Evolutionary conservation across 345 rosid genomes (phyloP).

Genomic region (Crucihimalaya himalaica): DNA sequence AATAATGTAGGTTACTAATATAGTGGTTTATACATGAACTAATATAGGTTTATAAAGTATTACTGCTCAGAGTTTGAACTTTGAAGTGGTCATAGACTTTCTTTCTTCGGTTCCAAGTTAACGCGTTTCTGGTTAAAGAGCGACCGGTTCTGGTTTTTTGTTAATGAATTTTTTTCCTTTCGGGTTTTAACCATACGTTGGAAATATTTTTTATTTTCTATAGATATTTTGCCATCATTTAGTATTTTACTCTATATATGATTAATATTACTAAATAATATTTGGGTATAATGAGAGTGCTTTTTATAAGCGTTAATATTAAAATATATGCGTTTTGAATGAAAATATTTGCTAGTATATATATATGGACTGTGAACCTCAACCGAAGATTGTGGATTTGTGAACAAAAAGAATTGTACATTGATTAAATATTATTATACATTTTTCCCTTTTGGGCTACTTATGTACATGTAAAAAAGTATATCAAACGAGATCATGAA

Average conservation of each 20-base stretch:
- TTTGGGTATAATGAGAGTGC: not conserved
- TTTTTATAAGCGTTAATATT: not conserved
- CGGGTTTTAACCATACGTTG: not conserved
- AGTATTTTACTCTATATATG: not conserved
- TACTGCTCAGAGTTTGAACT: slow-evolving; percentile 37
- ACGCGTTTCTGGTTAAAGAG: slow-evolving; percentile 31
- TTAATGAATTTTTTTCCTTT: not conserved
- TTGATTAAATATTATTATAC: not conserved
- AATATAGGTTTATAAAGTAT: slow-evolving; percentile 10
- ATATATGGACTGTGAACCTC: not conserved
- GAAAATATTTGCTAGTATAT: not conserved
- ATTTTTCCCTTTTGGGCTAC: not conserved
- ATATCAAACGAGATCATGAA: not conserved
- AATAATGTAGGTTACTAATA: too few species aligned
- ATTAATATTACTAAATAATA: not conserved
- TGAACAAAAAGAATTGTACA: not conserved
- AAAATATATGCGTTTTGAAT: not conserved
- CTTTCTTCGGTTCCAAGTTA: slow-evolving; percentile 23
- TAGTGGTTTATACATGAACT: too few species aligned
- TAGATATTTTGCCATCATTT: not conserved
- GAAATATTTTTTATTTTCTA: not conserved
- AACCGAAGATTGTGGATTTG: not conserved
- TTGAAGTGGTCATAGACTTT: slow-evolving; percentile 39
- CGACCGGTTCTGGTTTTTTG: not conserved
- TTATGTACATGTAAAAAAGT: not conserved